phyloP scores from a whole-genome alignment of 2,329 filamentous ascomycete genomes.

The Niveomyces coronatus region DNA sequence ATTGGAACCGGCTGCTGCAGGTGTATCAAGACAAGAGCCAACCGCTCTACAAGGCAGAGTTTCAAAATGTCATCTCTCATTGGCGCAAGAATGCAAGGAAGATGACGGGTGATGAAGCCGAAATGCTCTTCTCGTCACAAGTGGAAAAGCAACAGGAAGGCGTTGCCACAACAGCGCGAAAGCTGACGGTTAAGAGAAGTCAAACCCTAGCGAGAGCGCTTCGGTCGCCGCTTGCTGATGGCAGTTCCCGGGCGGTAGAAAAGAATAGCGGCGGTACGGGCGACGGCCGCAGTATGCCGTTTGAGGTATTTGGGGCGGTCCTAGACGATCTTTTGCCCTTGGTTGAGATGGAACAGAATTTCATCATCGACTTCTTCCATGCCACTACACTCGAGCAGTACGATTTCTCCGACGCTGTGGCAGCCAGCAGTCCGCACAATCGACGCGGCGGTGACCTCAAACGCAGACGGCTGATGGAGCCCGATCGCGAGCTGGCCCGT shows the following conservation, averaged over 20 bases:
- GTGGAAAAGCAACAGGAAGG: slow-evolving; percentile 76
- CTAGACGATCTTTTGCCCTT: slow-evolving; percentile 75
- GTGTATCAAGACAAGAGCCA: slow-evolving; percentile 71
- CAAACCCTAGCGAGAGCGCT: slow-evolving; percentile 73
- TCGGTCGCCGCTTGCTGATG: slow-evolving; percentile 57
- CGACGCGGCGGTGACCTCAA: slow-evolving; percentile 64
- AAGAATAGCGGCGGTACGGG: slow-evolving; percentile 51
- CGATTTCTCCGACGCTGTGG: slow-evolving; percentile 77
- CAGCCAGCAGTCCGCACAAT: slow-evolving; percentile 51
- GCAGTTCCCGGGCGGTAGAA: slow-evolving; percentile 39
- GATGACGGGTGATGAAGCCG: slow-evolving; percentile 63
- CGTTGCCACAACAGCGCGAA: slow-evolving; percentile 66
- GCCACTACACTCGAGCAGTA: slow-evolving; percentile 70
- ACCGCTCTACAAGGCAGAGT: slow-evolving; percentile 70
- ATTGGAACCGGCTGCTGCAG: slow-evolving; percentile 72
- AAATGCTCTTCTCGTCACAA: slow-evolving; percentile 79
- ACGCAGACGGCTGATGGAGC: slow-evolving; percentile 70
- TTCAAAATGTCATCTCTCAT: slow-evolving; percentile 62
- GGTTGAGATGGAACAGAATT: slow-evolving; percentile 91
- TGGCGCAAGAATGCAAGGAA: slow-evolving; percentile 77
- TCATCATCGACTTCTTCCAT: slow-evolving; percentile 94
- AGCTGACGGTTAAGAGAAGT: slow-evolving; percentile 87
- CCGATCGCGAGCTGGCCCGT: slow-evolving; percentile 76
- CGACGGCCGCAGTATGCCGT: slow-evolving; percentile 61
- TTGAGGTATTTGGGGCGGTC: slow-evolving; percentile 70